Conservation (phyloP, 192 early-diverging fungal genomes). For the Entomortierella lignicola region DNA sequence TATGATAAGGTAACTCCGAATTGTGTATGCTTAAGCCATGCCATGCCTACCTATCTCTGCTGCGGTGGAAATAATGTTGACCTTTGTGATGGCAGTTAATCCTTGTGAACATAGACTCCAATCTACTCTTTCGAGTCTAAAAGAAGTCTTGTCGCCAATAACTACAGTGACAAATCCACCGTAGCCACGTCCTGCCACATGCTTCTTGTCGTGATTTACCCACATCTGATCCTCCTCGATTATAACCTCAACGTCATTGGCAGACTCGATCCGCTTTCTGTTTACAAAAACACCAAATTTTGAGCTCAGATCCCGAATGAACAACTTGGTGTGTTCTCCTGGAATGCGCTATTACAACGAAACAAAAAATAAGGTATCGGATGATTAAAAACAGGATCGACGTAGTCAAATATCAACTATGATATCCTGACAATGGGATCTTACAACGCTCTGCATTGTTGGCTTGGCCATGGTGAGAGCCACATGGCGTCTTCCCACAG, state of each 20-base stretch:
- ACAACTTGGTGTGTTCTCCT: slow-evolving; percentile 29
- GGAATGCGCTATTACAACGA: slow-evolving; percentile 10
- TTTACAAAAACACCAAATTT: slow-evolving; percentile 28
- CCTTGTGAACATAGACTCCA: slow-evolving; percentile 35
- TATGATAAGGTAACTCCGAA: background rate
- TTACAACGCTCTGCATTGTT: slow-evolving; percentile 35
- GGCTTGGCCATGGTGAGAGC: slow-evolving; percentile 23
- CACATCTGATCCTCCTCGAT: slow-evolving; percentile 10
- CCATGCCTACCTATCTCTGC: slow-evolving; percentile 35
- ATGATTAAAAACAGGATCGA: too few relatives aligned
- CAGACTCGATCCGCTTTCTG: slow-evolving; percentile 13
- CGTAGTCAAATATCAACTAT: too few relatives aligned
- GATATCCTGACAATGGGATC: too few relatives aligned
- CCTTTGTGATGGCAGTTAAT: slow-evolving; percentile 13
- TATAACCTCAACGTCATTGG: slow-evolving; percentile 20
- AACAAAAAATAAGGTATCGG: too few relatives aligned
- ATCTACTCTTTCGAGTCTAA: slow-evolving; percentile 39
- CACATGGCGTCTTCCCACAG: slow-evolving; percentile 40
- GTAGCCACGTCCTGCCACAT: slow-evolving; percentile 46
- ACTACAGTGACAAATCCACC: slow-evolving; percentile 28
- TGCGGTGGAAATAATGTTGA: slow-evolving; percentile 20
- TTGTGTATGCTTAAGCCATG: background rate
- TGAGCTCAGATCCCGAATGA: slow-evolving; percentile 33
- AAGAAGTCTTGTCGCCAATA: slow-evolving; percentile 39
- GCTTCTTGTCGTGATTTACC: slow-evolving; percentile 2